Conservation (phyloP, 2,329 filamentous ascomycete genomes). For the Botryotinia narcissicola region DNA sequence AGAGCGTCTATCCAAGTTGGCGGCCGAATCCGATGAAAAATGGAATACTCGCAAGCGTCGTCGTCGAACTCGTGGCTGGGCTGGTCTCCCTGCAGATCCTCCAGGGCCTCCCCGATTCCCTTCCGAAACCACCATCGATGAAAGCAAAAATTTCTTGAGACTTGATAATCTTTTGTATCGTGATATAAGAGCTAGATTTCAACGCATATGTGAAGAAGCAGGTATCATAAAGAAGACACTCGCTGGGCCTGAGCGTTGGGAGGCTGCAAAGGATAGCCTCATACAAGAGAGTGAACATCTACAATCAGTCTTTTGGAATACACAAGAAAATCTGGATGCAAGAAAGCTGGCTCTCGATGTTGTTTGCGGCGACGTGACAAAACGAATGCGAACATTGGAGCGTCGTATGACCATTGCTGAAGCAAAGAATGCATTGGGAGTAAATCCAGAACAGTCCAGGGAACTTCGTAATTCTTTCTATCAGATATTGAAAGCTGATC, state of each 20-base stretch:
- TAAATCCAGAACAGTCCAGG: constrained; percentile 67
- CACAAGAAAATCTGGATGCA: constrained; percentile 56
- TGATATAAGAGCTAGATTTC: constrained; percentile 63
- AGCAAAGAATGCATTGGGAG: constrained; percentile 67
- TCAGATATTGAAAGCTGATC: constrained; percentile 60
- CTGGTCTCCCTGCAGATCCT: constrained; percentile 64
- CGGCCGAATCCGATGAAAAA: constrained; percentile 59
- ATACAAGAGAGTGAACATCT: constrained; percentile 64
- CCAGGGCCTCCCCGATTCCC: constrained; percentile 71
- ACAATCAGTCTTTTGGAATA: constrained; percentile 57
- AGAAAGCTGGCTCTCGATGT: constrained; percentile 72
- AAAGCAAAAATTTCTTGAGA: constrained; percentile 67
- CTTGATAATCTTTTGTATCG: constrained; percentile 64
- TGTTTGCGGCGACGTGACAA: constrained; percentile 78
- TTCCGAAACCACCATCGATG: constrained; percentile 78
- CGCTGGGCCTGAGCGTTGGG: constrained; percentile 71
- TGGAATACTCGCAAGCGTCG: constrained; percentile 65
- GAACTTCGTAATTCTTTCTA: constrained; percentile 65
- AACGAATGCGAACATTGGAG: constrained; percentile 66
- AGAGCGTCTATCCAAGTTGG: constrained; percentile 53
- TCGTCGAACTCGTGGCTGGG: constrained; percentile 66
- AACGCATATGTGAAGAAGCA: constrained; percentile 65
- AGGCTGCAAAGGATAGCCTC: constrained; percentile 64
- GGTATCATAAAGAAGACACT: constrained; percentile 73
- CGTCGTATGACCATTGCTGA: constrained; percentile 69